phyloP scores from a whole-genome alignment of 352 stramenopile species.

The Phytophthora pini region DNA sequence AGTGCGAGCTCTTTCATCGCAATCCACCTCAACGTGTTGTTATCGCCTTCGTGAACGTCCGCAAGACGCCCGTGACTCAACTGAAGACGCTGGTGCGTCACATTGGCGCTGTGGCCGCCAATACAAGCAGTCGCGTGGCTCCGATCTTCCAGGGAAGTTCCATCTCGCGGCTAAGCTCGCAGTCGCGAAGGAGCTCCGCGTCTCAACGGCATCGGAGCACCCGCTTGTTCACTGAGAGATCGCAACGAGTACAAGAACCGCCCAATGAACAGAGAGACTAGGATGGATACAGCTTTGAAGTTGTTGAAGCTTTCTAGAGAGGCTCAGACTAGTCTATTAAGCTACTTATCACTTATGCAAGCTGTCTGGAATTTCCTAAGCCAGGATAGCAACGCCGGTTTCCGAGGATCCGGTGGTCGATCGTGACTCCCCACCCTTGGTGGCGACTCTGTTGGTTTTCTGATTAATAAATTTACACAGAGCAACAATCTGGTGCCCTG shows the following conservation, averaged over 20 bases:
- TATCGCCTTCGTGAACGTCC: background rate
- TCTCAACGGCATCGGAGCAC: constrained; percentile 7
- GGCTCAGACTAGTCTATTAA: background rate
- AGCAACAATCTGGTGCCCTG: background rate
- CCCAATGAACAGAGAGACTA: background rate
- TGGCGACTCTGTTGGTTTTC: background rate
- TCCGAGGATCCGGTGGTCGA: background rate
- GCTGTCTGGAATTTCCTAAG: background rate
- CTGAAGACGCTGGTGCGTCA: constrained; percentile 14
- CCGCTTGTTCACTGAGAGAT: constrained; percentile 25
- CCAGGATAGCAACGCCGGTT: background rate
- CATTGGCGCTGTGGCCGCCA: constrained; percentile 9
- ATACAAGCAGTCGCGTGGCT: constrained; percentile 13
- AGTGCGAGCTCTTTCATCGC: constrained; percentile 27
- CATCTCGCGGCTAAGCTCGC: constrained; percentile 5
- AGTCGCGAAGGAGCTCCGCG: background rate
- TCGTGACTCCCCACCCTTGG: background rate
- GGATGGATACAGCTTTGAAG: no score
- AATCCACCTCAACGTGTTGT: background rate
- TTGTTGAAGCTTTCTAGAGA: background rate
- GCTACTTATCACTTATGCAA: background rate
- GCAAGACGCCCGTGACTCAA: constrained; percentile 1
- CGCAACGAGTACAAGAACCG: constrained; percentile 6
- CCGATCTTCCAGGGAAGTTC: constrained; percentile 11
- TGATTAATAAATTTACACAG: background rate